phyloP scores from a whole-genome alignment of 164 flowering plant species.

The Magnolia officinalis region DNA sequence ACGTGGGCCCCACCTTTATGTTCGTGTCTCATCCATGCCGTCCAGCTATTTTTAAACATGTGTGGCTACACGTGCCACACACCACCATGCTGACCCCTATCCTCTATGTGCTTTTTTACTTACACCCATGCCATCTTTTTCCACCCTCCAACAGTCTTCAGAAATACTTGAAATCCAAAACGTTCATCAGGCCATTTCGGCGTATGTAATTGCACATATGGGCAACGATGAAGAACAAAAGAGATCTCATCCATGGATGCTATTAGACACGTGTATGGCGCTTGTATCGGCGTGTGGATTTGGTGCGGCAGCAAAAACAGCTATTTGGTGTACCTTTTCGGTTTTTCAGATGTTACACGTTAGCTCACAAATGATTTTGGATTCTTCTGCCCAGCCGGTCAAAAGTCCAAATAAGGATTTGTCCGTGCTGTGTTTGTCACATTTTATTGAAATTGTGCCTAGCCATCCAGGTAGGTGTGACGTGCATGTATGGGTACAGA shows the following conservation, averaged over 20 bases:
- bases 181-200: background rate
- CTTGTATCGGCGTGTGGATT: too few species aligned
- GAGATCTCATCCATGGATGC: too few species aligned
- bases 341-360: conserved; percentile 28
- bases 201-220: background rate
- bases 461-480: too few species aligned
- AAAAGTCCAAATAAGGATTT: conserved; percentile 2
- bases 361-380: conserved; percentile 46
- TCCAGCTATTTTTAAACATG: too few species aligned
- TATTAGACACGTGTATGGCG: too few species aligned
- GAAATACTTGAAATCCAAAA: background rate
- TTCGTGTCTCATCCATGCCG: too few species aligned
- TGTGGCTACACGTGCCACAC: too few species aligned
- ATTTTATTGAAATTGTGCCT: too few species aligned
- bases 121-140: conserved; percentile 28
- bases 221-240: too few species aligned
- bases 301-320: background rate
- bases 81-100: too few species aligned
- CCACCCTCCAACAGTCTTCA: background rate
- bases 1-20: too few species aligned
- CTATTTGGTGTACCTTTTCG: conserved; percentile 7
- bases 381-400: conserved; percentile 30
- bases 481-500: too few species aligned
- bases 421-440: background rate
- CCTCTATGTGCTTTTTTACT: conserved; percentile 21